A percentile compares a stretch with the other conserved stretches of the same genome.
Conservation (phyloP, 371 early-diverging fungal species). For the Parasitella parasitica region DNA sequence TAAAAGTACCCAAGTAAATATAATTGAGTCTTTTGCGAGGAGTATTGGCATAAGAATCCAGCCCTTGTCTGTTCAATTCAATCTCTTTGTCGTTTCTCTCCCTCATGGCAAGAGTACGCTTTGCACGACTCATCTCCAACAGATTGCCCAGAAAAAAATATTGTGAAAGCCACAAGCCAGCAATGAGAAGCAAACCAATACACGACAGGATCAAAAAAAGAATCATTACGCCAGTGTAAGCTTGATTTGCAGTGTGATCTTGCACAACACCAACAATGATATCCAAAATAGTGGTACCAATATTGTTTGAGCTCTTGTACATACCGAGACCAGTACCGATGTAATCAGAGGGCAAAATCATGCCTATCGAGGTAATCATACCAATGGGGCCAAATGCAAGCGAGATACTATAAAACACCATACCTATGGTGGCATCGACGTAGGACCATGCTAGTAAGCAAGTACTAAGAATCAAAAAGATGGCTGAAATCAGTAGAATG, state of each 20-base stretch:
- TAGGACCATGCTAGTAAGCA: conserved; percentile 36
- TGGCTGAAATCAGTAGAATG: conserved; percentile 25
- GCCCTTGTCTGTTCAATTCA: conserved; percentile 18
- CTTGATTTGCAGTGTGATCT: conserved; percentile 38
- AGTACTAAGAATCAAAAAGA: conserved; percentile 29
- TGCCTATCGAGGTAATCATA: conserved; percentile 64
- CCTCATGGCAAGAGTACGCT: conserved; percentile 25
- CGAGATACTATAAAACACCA: conserved; percentile 61
- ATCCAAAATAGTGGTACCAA: conserved; percentile 65
- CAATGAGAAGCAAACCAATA: conserved; percentile 30
- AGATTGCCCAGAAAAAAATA: conserved; percentile 19
- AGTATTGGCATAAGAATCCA: conserved; percentile 22
- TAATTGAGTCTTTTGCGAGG: conserved; percentile 8
- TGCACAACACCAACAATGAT: conserved; percentile 65
- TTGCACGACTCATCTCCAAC: conserved; percentile 23
- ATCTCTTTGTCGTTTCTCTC: conserved; percentile 30
- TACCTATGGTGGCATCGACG: conserved; percentile 53
- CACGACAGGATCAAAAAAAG: conserved; percentile 43
- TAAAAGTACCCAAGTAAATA: conserved; percentile 16
- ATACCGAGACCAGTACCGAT: conserved; percentile 71
- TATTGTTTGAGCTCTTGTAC: conserved; percentile 65
- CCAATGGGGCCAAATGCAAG: conserved; percentile 69
- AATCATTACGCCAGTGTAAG: conserved; percentile 52
- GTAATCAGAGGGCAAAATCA: conserved; percentile 54
- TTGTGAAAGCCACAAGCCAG: conserved; percentile 18